Conservation (phyloP, 1,139 yeast genomes). For the Suhomyces guaymorum region DNA sequence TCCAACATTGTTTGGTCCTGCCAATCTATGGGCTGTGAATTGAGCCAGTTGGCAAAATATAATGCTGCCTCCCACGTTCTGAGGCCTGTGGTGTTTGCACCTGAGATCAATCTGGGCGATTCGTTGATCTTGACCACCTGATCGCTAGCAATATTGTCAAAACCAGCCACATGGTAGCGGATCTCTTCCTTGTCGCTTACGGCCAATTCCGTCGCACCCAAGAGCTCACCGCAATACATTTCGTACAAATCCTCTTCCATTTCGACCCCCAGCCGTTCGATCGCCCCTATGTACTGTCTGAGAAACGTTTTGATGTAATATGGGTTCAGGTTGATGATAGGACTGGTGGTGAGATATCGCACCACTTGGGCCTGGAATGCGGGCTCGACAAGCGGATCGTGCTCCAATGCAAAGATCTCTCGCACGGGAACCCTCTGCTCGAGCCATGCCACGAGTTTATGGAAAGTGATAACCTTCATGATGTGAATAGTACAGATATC, state of each 20-base stretch:
- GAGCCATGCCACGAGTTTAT: constrained; percentile 12
- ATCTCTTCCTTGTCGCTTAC: constrained; percentile 53
- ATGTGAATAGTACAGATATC: constrained; percentile 2
- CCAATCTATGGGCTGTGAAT: constrained; percentile 14
- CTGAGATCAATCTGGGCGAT: constrained; percentile 65
- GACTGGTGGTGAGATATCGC: constrained; percentile 3
- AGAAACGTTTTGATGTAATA: constrained; percentile 52
- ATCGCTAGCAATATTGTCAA: constrained; percentile 11
- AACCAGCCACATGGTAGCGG: constrained; percentile 42
- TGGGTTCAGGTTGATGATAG: constrained; percentile 34
- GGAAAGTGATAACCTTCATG: constrained; percentile 7
- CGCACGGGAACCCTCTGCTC: constrained; percentile 16
- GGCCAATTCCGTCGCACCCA: constrained; percentile 38
- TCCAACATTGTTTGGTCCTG: constrained; percentile 51
- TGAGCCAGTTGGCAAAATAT: constrained; percentile 56
- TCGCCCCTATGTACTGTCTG: constrained; percentile 36
- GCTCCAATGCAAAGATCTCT: constrained; percentile 11
- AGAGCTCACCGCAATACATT: constrained; percentile 39
- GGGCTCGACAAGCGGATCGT: background rate
- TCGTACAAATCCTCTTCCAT: constrained; percentile 54
- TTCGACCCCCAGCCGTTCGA: constrained; percentile 33
- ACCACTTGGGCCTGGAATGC: constrained; percentile 5
- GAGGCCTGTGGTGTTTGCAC: constrained; percentile 80
- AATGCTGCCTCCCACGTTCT: constrained; percentile 95
- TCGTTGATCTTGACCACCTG: constrained; percentile 51